These are phyloP conservation scores for Barbarea vulgaris DNA, from an alignment of 345 rosid species.

Conservation along the genomic window DNA sequence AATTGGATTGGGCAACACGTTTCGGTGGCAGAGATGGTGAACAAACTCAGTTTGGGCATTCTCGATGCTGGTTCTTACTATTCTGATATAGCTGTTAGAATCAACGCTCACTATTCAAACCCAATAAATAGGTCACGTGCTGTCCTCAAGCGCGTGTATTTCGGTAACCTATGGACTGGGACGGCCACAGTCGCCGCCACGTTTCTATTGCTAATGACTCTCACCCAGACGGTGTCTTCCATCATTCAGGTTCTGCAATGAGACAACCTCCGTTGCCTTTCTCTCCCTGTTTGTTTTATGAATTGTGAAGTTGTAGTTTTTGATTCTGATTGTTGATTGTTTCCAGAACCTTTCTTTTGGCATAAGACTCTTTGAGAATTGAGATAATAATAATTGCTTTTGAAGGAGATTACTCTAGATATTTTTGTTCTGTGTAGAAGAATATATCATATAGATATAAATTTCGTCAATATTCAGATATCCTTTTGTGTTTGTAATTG, in stretches of 20 bases:
- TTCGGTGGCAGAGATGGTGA: not conserved
- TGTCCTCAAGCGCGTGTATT: conserved; percentile 16
- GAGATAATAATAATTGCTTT: not conserved
- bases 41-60: not conserved
- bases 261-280: too few species aligned
- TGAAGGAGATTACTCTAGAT: not conserved
- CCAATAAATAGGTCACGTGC: not conserved
- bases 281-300: too few species aligned
- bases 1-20: not conserved
- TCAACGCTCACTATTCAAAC: not conserved
- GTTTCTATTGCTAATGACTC: conserved; percentile 3
- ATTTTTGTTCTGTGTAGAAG: not conserved
- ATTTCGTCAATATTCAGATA: not conserved
- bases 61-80: not conserved
- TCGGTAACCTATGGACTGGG: not conserved
- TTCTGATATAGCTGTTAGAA: not conserved
- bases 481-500: not conserved
- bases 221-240: not conserved
- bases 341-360: not conserved
- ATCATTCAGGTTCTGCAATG: not conserved
- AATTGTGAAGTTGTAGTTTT: not conserved
- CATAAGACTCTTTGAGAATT: not conserved
- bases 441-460: too few species aligned
- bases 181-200: conserved; percentile 14
- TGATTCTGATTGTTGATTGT: not conserved